Percentiles rank a stretch among this genome's conserved stretches.
phyloP scores from a whole-genome alignment of 352 stramenopile species.

The Pythium sukuiense region DNA sequence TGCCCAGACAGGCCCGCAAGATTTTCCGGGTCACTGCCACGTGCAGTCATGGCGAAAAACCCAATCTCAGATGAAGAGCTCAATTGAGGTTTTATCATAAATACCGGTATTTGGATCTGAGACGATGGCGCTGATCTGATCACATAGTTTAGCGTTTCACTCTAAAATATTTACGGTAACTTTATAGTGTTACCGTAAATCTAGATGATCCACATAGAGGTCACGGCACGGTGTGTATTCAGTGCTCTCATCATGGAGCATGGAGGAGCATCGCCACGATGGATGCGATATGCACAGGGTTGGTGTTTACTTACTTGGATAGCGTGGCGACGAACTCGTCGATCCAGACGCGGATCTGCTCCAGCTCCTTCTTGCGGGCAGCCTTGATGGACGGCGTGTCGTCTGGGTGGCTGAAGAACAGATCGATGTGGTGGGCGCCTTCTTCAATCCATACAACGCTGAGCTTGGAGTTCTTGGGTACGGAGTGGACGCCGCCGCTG shows the following conservation, averaged over 20 bases:
- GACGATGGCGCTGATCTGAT: not conserved
- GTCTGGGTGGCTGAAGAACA: constrained; percentile 90
- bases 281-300: not conserved
- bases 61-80: not conserved
- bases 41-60: constrained; percentile 13
- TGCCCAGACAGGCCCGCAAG: not conserved
- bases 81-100: not conserved
- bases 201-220: not conserved
- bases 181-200: no score
- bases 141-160: not conserved
- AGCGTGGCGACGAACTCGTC: constrained; percentile 48
- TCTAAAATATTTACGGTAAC: no score
- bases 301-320: not conserved
- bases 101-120: not conserved
- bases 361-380: constrained; percentile 74
- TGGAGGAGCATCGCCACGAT: not conserved
- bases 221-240: not conserved
- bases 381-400: constrained; percentile 81
- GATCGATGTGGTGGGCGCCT: constrained; percentile 89
- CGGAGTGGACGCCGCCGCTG: constrained; percentile 78
- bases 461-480: constrained; percentile 53
- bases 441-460: constrained; percentile 73
- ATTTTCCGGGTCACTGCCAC: constrained; percentile 14
- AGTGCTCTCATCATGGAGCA: not conserved
- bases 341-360: constrained; percentile 86